Evolutionary conservation across 768 basidiomycete species (phyloP).

Genomic region (Termitomyces sp.): DNA sequence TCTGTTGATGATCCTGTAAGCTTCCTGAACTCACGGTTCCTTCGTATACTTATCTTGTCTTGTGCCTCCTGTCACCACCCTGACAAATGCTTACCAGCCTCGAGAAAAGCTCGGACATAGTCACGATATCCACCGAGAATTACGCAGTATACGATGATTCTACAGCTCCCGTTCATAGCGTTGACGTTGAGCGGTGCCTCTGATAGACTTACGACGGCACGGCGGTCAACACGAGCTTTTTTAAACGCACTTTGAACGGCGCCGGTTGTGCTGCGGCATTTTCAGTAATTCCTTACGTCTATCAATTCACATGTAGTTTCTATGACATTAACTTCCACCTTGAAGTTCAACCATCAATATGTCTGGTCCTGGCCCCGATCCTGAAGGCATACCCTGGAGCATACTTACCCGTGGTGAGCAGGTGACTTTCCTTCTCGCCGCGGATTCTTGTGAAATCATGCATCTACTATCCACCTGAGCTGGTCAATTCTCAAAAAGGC

Average conservation of each 20-base stretch:
- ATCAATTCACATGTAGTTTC: neutral
- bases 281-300: neutral
- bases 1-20: constrained; percentile 9
- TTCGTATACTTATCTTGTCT: constrained; percentile 5
- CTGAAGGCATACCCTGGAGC: neutral
- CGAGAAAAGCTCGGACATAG: neutral
- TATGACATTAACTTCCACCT: constrained; percentile 1
- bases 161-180: neutral
- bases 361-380: neutral
- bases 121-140: neutral
- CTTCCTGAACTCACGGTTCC: neutral
- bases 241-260: neutral
- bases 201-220: neutral
- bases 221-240: neutral
- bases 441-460: constrained; percentile 1
- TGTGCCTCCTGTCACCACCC: constrained; percentile 2
- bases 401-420: neutral
- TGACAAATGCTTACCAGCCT: neutral
- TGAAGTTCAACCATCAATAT: constrained; percentile 1
- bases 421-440: constrained; percentile 4
- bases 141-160: neutral
- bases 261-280: neutral
- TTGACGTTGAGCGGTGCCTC: neutral
- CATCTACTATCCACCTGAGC: neutral
- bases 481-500: neutral